A percentile compares a stretch with the other conserved stretches of the same genome.
Evolutionary conservation across 2,329 filamentous ascomycete genomes (phyloP).

Genomic region (Rhynchosporium secalis): DNA sequence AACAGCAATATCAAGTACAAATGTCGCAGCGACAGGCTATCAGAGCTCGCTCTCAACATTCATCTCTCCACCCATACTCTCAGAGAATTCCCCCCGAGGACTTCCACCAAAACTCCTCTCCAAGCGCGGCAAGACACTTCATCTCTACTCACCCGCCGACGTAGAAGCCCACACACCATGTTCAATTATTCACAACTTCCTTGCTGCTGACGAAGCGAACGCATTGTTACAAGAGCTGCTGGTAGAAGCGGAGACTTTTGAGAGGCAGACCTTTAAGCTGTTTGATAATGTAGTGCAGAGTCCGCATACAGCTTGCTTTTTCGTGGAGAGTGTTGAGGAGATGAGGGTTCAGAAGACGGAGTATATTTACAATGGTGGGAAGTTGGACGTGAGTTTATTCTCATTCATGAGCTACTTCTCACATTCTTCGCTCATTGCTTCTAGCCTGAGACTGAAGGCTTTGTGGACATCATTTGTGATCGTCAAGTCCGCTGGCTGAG

Average conservation of each 20-base stretch:
- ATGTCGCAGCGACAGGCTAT: slow-evolving; percentile 45
- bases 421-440: slow-evolving; percentile 1
- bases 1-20: slow-evolving; percentile 32
- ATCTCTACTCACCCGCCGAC: slow-evolving; percentile 79
- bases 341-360: slow-evolving; percentile 69
- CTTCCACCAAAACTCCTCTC: slow-evolving; percentile 55
- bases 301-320: slow-evolving; percentile 82
- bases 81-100: not conserved
- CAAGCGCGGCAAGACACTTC: slow-evolving; percentile 78
- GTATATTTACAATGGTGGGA: slow-evolving; percentile 82
- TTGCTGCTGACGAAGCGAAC: slow-evolving; percentile 71
- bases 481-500: too few species aligned
- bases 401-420: not conserved
- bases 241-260: slow-evolving; percentile 69
- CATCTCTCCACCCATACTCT: slow-evolving; percentile 9
- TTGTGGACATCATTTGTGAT: too few species aligned
- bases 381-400: slow-evolving; percentile 54
- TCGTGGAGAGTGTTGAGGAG: slow-evolving; percentile 73
- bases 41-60: slow-evolving; percentile 66
- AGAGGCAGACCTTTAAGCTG: slow-evolving; percentile 74
- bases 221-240: slow-evolving; percentile 74
- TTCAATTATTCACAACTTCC: slow-evolving; percentile 88
- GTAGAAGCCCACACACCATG: slow-evolving; percentile 84
- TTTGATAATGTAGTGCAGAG: slow-evolving; percentile 86
- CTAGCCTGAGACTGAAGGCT: too few species aligned